Conservation (phyloP, 2,329 filamentous ascomycete species). For the Hypoxylon sp. region DNA sequence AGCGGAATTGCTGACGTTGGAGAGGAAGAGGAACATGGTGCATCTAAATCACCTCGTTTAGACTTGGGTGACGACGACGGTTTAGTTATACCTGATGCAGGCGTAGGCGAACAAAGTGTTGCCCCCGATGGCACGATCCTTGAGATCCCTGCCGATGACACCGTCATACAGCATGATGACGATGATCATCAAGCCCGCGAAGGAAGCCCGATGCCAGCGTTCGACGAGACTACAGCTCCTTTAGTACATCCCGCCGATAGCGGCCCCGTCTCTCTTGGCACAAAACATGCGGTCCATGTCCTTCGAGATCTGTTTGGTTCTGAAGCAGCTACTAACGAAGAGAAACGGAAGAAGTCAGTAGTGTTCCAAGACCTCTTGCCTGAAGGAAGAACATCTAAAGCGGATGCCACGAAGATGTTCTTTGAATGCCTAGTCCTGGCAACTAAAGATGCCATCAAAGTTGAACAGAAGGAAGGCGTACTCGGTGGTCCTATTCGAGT, state of each 20-base stretch:
- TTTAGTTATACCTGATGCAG: constrained; percentile 63
- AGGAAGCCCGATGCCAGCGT: constrained; percentile 69
- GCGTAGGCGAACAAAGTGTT: constrained; percentile 67
- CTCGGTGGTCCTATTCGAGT: constrained; percentile 87
- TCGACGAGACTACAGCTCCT: constrained; percentile 84
- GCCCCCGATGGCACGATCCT: constrained; percentile 73
- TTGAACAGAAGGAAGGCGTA: constrained; percentile 82
- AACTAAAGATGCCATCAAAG: constrained; percentile 97
- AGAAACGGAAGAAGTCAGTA: constrained; percentile 82
- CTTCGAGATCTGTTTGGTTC: constrained; percentile 89
- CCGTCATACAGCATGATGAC: constrained; percentile 60
- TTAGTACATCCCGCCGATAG: constrained; percentile 85
- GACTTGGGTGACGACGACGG: constrained; percentile 76
- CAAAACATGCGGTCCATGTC: constrained; percentile 95
- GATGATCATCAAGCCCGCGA: constrained; percentile 63
- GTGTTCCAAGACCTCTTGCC: constrained; percentile 94
- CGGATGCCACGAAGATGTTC: constrained; percentile 99
- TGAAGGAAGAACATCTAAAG: constrained; percentile 82
- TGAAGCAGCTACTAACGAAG: constrained; percentile 76
- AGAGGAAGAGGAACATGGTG: constrained; percentile 73
- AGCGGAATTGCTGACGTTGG: constrained; percentile 87
- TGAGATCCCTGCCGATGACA: constrained; percentile 73
- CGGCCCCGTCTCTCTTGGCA: constrained; percentile 89
- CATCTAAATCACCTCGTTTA: constrained; percentile 77
- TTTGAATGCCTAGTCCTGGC: constrained; percentile 96